phyloP scores from a whole-genome alignment of 495 filamentous ascomycete genomes.

The Talaromyces stipitatus region DNA sequence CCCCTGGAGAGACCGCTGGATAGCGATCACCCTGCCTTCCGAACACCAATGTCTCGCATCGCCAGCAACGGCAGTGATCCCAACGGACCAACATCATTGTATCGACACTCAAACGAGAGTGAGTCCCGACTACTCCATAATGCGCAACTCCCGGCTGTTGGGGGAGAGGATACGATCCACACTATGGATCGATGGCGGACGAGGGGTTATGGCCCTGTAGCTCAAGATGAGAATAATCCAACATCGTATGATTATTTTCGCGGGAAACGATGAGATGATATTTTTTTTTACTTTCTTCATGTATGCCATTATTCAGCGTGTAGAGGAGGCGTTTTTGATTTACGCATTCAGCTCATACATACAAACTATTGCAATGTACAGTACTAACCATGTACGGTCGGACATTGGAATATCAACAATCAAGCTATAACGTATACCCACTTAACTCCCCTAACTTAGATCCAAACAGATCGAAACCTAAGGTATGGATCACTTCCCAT shows the following conservation, averaged over 20 bases:
- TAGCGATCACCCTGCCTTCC: slow-evolving; percentile 30
- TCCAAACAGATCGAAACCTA: too few species aligned
- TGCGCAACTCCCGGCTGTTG: slow-evolving; percentile 28
- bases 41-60: slow-evolving; percentile 21
- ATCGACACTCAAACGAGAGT: slow-evolving; percentile 34
- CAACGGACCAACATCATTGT: slow-evolving; percentile 18
- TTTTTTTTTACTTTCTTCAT: background rate
- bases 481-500: too few species aligned
- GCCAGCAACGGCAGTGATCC: slow-evolving; percentile 9
- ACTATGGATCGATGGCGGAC: slow-evolving; percentile 40
- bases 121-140: slow-evolving; percentile 35
- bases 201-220: slow-evolving; percentile 40
- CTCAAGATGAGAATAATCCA: slow-evolving; percentile 26
- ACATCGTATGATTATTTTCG: slow-evolving; percentile 39
- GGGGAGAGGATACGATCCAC: slow-evolving; percentile 11
- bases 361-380: too few species aligned
- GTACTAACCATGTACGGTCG: too few species aligned
- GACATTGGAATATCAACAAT: too few species aligned
- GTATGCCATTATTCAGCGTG: background rate
- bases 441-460: too few species aligned
- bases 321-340: background rate
- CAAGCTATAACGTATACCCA: too few species aligned
- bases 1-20: slow-evolving; percentile 8
- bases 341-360: background rate
- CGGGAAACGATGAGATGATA: slow-evolving; percentile 9